Base-by-base conservation (phyloP, 345 rosid species). In the Erodium maritimum region DNA sequence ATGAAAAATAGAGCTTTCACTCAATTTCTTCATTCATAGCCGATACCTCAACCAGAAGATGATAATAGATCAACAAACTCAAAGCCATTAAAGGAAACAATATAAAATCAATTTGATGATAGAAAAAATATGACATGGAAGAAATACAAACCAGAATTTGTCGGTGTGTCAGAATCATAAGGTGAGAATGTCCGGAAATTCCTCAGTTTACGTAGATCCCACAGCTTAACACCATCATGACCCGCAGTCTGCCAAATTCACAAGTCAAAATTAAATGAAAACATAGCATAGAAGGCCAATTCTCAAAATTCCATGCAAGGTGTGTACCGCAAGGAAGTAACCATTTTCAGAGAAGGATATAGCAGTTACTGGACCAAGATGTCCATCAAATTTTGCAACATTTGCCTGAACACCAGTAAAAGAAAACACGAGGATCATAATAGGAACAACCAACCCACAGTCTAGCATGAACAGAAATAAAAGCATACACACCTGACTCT, bases 341-440 rank as follows among this genome's bases (percentile, higher is more conserved):
- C 99, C 99, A 72, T 93, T 93, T 70, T 93, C 97, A 8, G 99
- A 93, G 81, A 93, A 93, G 59, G 96, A 89, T 72, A 89, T 82
- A 17, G 99, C 90, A 42, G 99, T 89, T 51, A 93, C 82, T 48
- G 91, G 75, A 34, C 99, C 95, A 0, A 70, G 70, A 71, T 89
- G 96, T 33, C 95, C 99, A 59, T 81, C 84, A 75, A 93, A 93
- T 75, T 54, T 86, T 1, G 95, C 95, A 55, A 93, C 99, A 79
- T 85, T 89, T 23, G 75, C 81, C 99, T 93, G 74, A 56, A 33
- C 58, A 57, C 17, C 56, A 80, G 57, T 19, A 65, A 29, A 61
- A 23, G 29, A 61, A 55, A 57, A 21, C 2, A 34, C 10, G 21
- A 50, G 37, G 25, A 53, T 56, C 59, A 18, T 22, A 19, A 5